Evolutionary conservation across 805 yeast genomes (phyloP).

Genomic region (Nakazawaea populi): DNA sequence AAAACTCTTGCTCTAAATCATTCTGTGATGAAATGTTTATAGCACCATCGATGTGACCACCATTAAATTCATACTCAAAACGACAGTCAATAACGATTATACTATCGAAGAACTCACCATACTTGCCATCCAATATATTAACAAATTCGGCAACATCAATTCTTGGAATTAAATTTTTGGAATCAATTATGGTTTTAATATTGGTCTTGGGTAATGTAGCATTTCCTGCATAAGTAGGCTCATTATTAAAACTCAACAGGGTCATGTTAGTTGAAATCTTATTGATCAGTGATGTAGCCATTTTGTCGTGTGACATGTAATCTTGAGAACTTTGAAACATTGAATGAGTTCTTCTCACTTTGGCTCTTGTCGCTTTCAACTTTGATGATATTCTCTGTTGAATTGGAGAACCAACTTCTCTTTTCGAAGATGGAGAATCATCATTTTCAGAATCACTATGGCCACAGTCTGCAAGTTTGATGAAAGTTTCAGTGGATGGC

Average conservation of each 20-base stretch:
- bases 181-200: slow-evolving; percentile 36
- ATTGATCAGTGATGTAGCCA: slow-evolving; percentile 9
- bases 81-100: slow-evolving; percentile 77
- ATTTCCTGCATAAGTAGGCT: slow-evolving; percentile 10
- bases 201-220: slow-evolving; percentile 23
- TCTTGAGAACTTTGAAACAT: slow-evolving; percentile 45
- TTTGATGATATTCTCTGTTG: slow-evolving; percentile 20
- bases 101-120: slow-evolving; percentile 45
- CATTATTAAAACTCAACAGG: slow-evolving; percentile 6
- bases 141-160: slow-evolving; percentile 55
- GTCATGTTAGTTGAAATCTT: slow-evolving; percentile 8
- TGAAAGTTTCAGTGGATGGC: background rate
- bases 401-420: slow-evolving; percentile 33
- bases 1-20: slow-evolving; percentile 56
- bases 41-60: slow-evolving; percentile 89
- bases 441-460: slow-evolving; percentile 12
- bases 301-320: slow-evolving; percentile 2
- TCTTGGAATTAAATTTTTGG: slow-evolving; percentile 64
- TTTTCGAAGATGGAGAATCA: slow-evolving; percentile 14
- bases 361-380: slow-evolving; percentile 23
- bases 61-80: slow-evolving; percentile 84
- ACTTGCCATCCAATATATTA: slow-evolving; percentile 50
- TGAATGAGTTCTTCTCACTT: slow-evolving; percentile 58
- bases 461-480: slow-evolving; percentile 6
- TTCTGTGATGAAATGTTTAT: slow-evolving; percentile 67